phyloP scores from a whole-genome alignment of 495 filamentous ascomycete genomes.

The Rusavskia elegans region DNA sequence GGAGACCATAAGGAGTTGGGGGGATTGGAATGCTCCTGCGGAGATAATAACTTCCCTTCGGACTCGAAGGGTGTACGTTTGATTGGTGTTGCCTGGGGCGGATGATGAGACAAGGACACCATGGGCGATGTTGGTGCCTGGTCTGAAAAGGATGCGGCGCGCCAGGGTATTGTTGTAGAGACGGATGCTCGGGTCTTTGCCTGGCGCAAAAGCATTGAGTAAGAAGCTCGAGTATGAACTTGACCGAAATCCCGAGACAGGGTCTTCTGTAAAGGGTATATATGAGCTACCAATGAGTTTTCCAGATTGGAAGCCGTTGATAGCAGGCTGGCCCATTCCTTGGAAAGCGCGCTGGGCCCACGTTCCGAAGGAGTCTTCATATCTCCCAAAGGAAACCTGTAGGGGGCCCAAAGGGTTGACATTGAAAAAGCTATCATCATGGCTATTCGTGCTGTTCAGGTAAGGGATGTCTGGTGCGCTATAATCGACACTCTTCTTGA shows the following conservation, averaged over 20 bases:
- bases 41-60: conserved; percentile 31
- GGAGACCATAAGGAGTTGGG: conserved; percentile 31
- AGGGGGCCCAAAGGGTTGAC: too few species aligned
- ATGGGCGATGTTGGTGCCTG: conserved; percentile 24
- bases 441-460: conserved; percentile 25
- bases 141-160: conserved; percentile 15
- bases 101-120: not conserved
- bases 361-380: too few species aligned
- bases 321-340: too few species aligned
- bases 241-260: too few species aligned
- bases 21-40: conserved; percentile 29
- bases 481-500: conserved; percentile 32
- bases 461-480: conserved; percentile 26
- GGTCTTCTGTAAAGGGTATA: not conserved
- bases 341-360: too few species aligned
- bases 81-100: not conserved
- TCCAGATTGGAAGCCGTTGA: too few species aligned
- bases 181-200: conserved; percentile 3
- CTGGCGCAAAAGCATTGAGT: conserved; percentile 16
- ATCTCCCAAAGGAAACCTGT: too few species aligned
- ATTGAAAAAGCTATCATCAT: not conserved
- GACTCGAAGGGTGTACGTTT: conserved; percentile 19
- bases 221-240: conserved; percentile 4
- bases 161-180: conserved; percentile 10
- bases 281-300: not conserved